Evolutionary conservation across 257 asterid species (phyloP), one percentile per base, ranked within the genome.

Genomic region (Jasminum sambac): DNA sequence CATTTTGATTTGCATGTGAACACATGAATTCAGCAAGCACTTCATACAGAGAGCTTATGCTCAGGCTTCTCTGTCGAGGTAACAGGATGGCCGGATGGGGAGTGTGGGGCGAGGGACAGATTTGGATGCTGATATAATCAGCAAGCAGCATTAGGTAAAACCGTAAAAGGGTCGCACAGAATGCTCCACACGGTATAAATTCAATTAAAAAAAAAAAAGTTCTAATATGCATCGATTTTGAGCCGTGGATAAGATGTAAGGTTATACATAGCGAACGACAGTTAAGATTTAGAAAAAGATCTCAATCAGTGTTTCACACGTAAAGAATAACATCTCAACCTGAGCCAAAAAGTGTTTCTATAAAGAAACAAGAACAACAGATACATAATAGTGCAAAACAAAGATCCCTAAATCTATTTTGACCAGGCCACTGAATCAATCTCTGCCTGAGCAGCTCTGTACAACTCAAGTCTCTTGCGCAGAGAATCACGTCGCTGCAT

Each of bases 341-440:
- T 6, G n/a, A 50, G 59, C 43, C 43, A 5, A 66, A 66, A 63
- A 26, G 38, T 68, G 63, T 34, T 39, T 24, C 26, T 23, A 9
- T 26, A 19, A 23, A 12, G 26, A 38, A 17, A 42, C 23, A 46
- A 57, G 44, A 25, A 64, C 48, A 74, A 48, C 8, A 50, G 16
- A 2, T 17, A 46, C 39, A 73, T 57, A 69, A n/a, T 6, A 39
- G 50, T n/a, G 36, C 12, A 60, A 6, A 55, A 42, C 11, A 40
- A 37, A 62, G 66, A 19, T 48, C 74, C 66, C 67, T 23, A 66
- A 43, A 74, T 79, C 85, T 89, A 95, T 70, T 88, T 95, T 0
- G 99, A 76, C 99, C 97, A 91, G 17, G 96, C 99, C 37, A 95
- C 99, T 39, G 96, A 72, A 79, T 94, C 99, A 9, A 91, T 89